A percentile compares a stretch with the other conserved stretches of the same genome.
These are phyloP conservation scores for Akanthomyces dipterigenus DNA, from an alignment of 2,329 filamentous ascomycete genomes.

Conservation along the genomic window DNA sequence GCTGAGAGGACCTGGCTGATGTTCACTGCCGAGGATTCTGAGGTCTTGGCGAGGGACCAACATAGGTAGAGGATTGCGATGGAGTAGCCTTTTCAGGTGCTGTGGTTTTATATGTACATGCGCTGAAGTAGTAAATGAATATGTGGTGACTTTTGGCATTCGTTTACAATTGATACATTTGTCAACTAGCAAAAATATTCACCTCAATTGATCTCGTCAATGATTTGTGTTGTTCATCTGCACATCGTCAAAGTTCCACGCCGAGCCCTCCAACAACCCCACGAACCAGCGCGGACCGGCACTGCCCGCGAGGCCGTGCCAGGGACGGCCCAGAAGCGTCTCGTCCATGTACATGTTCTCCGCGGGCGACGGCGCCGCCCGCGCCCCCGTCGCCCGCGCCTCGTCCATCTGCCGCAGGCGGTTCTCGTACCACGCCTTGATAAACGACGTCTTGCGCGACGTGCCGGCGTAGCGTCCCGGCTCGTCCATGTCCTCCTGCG, in stretches of 20 bases:
- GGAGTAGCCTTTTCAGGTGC: too few species aligned
- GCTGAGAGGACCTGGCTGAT: too few species aligned
- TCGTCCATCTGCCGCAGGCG: slow-evolving; percentile 17
- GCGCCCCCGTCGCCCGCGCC: not conserved
- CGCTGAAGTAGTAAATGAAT: too few species aligned
- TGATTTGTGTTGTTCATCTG: not conserved
- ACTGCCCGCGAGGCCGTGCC: not conserved
- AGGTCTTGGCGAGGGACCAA: too few species aligned
- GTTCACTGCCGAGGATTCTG: too few species aligned
- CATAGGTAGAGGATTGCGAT: too few species aligned
- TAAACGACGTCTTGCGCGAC: slow-evolving; percentile 20
- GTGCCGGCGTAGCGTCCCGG: slow-evolving; percentile 17
- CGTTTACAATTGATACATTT: not conserved
- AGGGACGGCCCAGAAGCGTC: not conserved
- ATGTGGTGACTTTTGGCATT: not conserved
- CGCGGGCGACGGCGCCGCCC: not conserved
- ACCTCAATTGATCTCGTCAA: not conserved
- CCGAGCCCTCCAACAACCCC: slow-evolving; percentile 19
- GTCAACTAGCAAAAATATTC: not conserved
- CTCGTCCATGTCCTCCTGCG: slow-evolving; percentile 17
- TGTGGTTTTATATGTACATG: too few species aligned
- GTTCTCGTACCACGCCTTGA: slow-evolving; percentile 27
- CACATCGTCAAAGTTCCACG: slow-evolving; percentile 18
- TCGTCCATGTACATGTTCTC: slow-evolving; percentile 1
- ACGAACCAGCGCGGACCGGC: slow-evolving; percentile 16